phyloP scores from a whole-genome alignment of 352 stramenopile genomes.

The Pythium utonaiense region DNA sequence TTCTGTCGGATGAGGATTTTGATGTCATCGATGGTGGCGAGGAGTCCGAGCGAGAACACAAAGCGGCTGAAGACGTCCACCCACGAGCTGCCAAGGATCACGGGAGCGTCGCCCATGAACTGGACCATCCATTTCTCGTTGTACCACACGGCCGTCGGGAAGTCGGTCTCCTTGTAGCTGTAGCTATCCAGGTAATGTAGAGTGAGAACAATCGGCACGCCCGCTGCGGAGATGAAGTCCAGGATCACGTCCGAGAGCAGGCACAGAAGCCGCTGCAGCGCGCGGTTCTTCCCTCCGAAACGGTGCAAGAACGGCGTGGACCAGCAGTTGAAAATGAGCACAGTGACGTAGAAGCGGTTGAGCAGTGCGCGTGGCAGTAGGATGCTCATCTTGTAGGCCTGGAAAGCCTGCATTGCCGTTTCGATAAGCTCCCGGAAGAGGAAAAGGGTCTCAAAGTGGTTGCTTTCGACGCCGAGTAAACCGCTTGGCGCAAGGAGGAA shows the following conservation, averaged over 20 bases:
- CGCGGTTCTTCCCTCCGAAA: neutral
- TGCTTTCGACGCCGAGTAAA: slow-evolving; percentile 5
- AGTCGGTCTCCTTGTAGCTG: neutral
- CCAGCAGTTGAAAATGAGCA: slow-evolving; percentile 20
- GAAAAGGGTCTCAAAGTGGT: slow-evolving; percentile 15
- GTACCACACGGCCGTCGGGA: slow-evolving; percentile 5
- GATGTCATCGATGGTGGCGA: slow-evolving; percentile 18
- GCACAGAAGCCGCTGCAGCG: slow-evolving; percentile 7
- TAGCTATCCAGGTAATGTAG: neutral
- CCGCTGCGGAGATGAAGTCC: slow-evolving; percentile 10
- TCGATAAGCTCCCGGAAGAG: slow-evolving; percentile 12
- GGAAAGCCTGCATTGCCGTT: slow-evolving; percentile 8
- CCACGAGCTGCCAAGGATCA: slow-evolving; percentile 8
- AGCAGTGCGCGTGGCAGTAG: slow-evolving; percentile 5
- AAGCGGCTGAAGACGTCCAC: slow-evolving; percentile 11
- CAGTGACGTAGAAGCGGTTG: slow-evolving; percentile 12
- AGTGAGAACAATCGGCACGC: neutral
- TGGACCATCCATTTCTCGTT: slow-evolving; percentile 12
- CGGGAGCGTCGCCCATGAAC: slow-evolving; percentile 12
- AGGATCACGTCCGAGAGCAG: slow-evolving; percentile 8
- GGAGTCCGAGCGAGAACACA: slow-evolving; percentile 15
- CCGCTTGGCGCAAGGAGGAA: neutral
- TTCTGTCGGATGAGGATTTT: slow-evolving; percentile 11
- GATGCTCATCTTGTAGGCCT: slow-evolving; percentile 16
- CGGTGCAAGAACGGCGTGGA: slow-evolving; percentile 9